Evolutionary conservation across 441 rosid genomes (phyloP).

Genomic region (Corymbia citriodora): DNA sequence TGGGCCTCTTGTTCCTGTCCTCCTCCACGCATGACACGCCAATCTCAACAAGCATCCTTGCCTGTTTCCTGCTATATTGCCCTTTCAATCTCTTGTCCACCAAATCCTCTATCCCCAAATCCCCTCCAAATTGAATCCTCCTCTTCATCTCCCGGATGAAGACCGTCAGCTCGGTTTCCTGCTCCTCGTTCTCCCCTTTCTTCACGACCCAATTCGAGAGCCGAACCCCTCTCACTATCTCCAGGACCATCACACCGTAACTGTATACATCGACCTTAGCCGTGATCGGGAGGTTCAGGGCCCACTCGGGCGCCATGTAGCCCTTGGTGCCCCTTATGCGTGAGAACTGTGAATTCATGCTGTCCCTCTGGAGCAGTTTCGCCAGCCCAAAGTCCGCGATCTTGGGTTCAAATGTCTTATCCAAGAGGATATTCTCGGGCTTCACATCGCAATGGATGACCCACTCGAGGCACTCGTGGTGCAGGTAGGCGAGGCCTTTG

Average conservation of each 20-base stretch:
- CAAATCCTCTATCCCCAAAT: constrained; percentile 21
- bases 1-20: constrained; percentile 30
- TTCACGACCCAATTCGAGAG: constrained; percentile 10
- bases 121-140: constrained; percentile 1
- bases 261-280: constrained; percentile 34
- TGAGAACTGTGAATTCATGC: constrained; percentile 12
- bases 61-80: constrained; percentile 16
- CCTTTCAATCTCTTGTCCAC: constrained; percentile 31
- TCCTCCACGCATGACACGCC: constrained; percentile 27
- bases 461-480: constrained; percentile 38
- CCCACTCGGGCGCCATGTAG: constrained; percentile 44
- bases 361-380: constrained; percentile 18
- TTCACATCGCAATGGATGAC: constrained; percentile 39
- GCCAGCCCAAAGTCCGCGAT: constrained; percentile 35
- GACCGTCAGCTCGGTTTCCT: constrained; percentile 18
- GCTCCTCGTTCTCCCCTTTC: background rate
- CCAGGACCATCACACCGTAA: constrained; percentile 30
- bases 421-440: constrained; percentile 37
- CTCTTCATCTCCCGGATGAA: constrained; percentile 15
- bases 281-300: constrained; percentile 23
- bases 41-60: constrained; percentile 15
- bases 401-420: constrained; percentile 22
- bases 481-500: constrained; percentile 24
- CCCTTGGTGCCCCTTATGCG: constrained; percentile 30
- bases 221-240: constrained; percentile 24